Evolutionary conservation across 306 rosid species (phyloP), one percentile per base, ranked within the genome.

Genomic region (Ceratonia siliqua): DNA sequence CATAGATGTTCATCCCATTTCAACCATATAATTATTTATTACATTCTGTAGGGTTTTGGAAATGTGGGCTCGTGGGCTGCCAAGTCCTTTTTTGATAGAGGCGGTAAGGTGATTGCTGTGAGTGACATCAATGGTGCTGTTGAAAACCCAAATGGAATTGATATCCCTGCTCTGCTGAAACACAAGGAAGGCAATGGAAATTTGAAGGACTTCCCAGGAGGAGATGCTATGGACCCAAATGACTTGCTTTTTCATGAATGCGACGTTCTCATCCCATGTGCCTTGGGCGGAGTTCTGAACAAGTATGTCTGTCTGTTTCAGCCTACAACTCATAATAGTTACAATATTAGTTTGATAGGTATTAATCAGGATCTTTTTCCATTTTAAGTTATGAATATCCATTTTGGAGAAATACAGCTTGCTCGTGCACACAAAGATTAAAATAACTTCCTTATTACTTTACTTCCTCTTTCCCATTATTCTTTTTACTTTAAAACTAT

Each of bases 1-100:
- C 20, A 59, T 25, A 32, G 25, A 43, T 53, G 35, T 76, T 56
- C 2, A 22, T 35, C 12, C 49, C 54, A 22, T 49, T 61, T 69
- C 54, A 62, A 13, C 24, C 9, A 48, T 28, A 43, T 24, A 13
- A 43, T 5, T 18, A 8, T 35, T 33, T 39, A 4, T 62, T 7
- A 27, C 35, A 12, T 24, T 75, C 12, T 71, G 10, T 27, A 85
- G 89, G 89, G 86, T 42, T 82, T 85, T 32, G 88, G 94, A 62
- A 89, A 87, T 49, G 91, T 89, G 38, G 94, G 91, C 43, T 62
- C 89, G 3, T 89, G 89, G 88, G 89, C 94, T 38, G 87, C 89
- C 45, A 84, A 52, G 73, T 76, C 79, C 53, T 81, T 89, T 52
- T 82, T 68, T 62, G 91, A 89, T 72, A 86, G 84, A 84, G 89